Evolutionary conservation across 2,329 filamentous ascomycete genomes (phyloP), one percentile per base, ranked within the genome.

Genomic region (Verticillium zaregamsianum): DNA sequence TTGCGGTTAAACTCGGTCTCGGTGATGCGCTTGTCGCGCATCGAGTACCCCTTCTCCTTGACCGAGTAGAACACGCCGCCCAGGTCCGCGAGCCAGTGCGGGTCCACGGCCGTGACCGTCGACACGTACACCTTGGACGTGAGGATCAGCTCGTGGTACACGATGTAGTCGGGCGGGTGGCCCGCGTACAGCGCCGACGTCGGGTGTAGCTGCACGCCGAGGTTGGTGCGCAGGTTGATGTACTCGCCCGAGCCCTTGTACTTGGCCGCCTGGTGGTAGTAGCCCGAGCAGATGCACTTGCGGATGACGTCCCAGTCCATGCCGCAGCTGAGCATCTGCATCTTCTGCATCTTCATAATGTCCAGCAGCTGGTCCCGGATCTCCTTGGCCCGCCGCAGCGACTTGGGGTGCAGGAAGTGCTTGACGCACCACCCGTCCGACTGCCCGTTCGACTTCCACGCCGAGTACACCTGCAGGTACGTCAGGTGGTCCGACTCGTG

Each of bases 111-210:
- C 5, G 95, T 99, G 11, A 99, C 95, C 5, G 92, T 97, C 3
- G 92, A 96, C 88, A 99, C 97, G 79, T 98, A 99, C 73, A 98
- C 95, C 73, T 97, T 97, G 62, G 89, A 92, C 0, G 95, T 99
- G 64, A 99, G 86, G 69, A 99, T 97, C 62, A 99, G 86, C 76
- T 99, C 95, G 80, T 99, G 95, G 76, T 99, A 99, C 52, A 99
- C 88, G 59, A 99, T 92, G 71, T 98, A 98, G 73, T 99, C 95
- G 1, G 96, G 95, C 28, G 97, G 86, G 75, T 97, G 96, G 4
- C 95, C 95, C 1, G 95, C 95, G 72, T 97, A 98, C 0, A 99
- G 84, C 2, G 95, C 92, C 66, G 89, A 93, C 0, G 95, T 99
- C 1, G 95, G 95, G 73, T 99, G 96, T 33, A 99, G 82, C 73